A percentile compares a stretch with the other conserved stretches of the same genome.
Conservation (phyloP, 371 early-diverging fungal species). For the Mortierella sp. region DNA sequence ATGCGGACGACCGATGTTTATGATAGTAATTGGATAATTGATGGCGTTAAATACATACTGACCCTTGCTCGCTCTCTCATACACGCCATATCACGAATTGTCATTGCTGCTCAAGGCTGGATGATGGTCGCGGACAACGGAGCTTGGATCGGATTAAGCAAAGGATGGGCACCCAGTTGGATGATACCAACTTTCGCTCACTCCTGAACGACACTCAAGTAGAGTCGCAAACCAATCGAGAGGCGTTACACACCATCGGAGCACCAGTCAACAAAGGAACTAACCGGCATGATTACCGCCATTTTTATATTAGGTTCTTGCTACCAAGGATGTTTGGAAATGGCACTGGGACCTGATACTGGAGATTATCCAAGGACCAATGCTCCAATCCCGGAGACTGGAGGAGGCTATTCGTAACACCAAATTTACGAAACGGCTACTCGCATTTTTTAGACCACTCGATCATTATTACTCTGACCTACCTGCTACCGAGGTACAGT, state of each 20-base stretch:
- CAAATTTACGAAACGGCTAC: slow-evolving; percentile 79
- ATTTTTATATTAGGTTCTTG: slow-evolving; percentile 61
- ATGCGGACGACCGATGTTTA: no score
- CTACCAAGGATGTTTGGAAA: slow-evolving; percentile 78
- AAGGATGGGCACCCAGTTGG: slow-evolving; percentile 78
- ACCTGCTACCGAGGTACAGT: slow-evolving; percentile 47
- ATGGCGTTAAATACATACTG: no score
- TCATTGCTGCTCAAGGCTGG: no score
- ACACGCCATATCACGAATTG: no score
- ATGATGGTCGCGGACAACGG: slow-evolving; percentile 41
- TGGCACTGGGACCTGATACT: slow-evolving; percentile 87
- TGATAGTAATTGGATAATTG: no score
- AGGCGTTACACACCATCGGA: no score
- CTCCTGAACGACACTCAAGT: slow-evolving; percentile 79
- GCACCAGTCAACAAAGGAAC: no score
- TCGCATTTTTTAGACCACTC: slow-evolving; percentile 83
- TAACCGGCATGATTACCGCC: background rate
- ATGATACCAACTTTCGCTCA: slow-evolving; percentile 76
- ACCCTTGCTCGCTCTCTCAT: no score
- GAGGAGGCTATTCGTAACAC: slow-evolving; percentile 82
- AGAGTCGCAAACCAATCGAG: background rate
- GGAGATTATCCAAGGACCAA: slow-evolving; percentile 82
- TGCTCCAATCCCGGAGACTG: slow-evolving; percentile 75
- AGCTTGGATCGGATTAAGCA: slow-evolving; percentile 75
- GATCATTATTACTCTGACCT: slow-evolving; percentile 78